These are phyloP conservation scores for Pugionium cornutum DNA, from an alignment of 345 rosid species.

Conservation along the genomic window DNA sequence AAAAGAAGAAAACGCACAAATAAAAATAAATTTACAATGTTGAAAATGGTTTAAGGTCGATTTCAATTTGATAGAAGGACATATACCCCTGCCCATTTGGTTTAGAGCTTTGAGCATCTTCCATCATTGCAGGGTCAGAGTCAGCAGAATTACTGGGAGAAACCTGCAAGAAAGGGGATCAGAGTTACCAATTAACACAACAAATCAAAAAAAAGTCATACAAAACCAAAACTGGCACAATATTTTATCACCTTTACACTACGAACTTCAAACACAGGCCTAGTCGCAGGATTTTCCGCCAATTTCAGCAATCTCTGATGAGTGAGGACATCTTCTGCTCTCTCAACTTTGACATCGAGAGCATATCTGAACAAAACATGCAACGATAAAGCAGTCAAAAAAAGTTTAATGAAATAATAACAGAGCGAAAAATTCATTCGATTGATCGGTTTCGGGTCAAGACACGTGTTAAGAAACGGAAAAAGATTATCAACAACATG, in stretches of 20 bases:
- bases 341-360: slow-evolving; percentile 93
- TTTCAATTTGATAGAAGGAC: slow-evolving; percentile 6
- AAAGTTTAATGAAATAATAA: neutral
- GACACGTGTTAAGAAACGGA: neutral
- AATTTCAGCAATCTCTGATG: slow-evolving; percentile 72
- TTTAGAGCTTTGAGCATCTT: slow-evolving; percentile 75
- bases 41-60: slow-evolving; percentile 9
- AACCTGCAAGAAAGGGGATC: slow-evolving; percentile 48
- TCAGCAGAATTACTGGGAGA: slow-evolving; percentile 50
- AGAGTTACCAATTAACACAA: slow-evolving; percentile 15
- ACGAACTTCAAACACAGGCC: slow-evolving; percentile 87
- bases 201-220: neutral
- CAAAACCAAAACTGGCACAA: neutral
- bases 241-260: slow-evolving; percentile 63
- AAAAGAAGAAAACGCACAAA: neutral
- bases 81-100: slow-evolving; percentile 58
- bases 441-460: neutral
- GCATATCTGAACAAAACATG: slow-evolving; percentile 59
- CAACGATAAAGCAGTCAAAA: neutral
- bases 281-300: slow-evolving; percentile 79
- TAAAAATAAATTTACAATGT: neutral
- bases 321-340: slow-evolving; percentile 86
- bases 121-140: slow-evolving; percentile 60
- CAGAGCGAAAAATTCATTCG: neutral
- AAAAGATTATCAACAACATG: neutral